These are phyloP conservation scores for Biscutella laevigata DNA, from an alignment of 441 rosid genomes.

Conservation along the genomic window DNA sequence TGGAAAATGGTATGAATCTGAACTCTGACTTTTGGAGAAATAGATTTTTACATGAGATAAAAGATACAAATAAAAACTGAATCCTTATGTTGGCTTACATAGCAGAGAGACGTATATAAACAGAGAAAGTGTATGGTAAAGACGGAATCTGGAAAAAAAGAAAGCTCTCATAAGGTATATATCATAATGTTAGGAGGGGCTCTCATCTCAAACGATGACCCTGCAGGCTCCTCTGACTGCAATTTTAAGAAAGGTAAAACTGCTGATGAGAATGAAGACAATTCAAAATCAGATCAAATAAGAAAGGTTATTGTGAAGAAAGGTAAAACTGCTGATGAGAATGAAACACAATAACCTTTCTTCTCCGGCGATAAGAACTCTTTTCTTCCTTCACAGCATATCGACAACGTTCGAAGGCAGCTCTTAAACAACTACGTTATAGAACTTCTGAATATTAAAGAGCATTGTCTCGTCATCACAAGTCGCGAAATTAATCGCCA, in stretches of 20 bases:
- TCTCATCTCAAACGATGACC: too few relatives aligned
- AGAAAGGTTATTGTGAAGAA: too few relatives aligned
- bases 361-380: too few relatives aligned
- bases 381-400: conserved; percentile 32
- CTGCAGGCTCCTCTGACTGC: too few relatives aligned
- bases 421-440: conserved; percentile 36
- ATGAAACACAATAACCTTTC: too few relatives aligned
- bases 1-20: not conserved
- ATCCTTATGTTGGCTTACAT: conserved; percentile 8
- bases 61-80: not conserved
- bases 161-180: too few relatives aligned
- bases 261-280: too few relatives aligned
- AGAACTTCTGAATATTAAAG: conserved; percentile 63
- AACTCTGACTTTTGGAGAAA: conserved; percentile 11
- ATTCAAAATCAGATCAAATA: too few relatives aligned
- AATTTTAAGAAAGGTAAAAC: too few relatives aligned
- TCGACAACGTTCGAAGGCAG: conserved; percentile 35
- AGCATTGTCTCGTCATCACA: conserved; percentile 31
- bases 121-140: not conserved
- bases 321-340: too few relatives aligned
- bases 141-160: not conserved
- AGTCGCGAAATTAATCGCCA: conserved; percentile 29
- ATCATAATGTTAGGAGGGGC: too few relatives aligned
- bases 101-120: not conserved
- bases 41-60: conserved; percentile 20